Evolutionary conservation across 2,329 filamentous ascomycete species (phyloP), one percentile per base, ranked within the genome.

Genomic region (Penicillium palitans): DNA sequence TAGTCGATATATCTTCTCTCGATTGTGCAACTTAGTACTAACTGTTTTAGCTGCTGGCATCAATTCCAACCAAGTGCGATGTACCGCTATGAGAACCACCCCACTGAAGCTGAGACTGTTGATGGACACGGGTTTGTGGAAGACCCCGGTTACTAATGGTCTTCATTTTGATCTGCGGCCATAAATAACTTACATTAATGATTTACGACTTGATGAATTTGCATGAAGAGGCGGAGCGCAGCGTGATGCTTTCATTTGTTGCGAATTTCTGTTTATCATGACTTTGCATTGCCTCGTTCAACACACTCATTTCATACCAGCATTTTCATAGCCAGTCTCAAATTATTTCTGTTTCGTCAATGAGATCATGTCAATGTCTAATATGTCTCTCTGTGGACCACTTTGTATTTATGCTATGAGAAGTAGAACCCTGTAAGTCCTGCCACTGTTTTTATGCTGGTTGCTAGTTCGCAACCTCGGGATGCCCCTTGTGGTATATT

Each of bases 41-140:
- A 61, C 29, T n/a, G 21, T 13, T 40, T 19, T 54, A 78, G 76
- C 58, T 80, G 77, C 65, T 80, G 78, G 78, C 75, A 79, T 67
- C 77, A 79, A 66, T 78, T 80, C 62, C 74, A 76, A 60, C 57
- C 69, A 17, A 66, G 68, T 37, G 64, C 68, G 40, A 61, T 68
- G 39, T 68, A 72, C 47, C 70, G 70, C 44, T 68, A 72, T 42
- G 73, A 73, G 40, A 63, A 66, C 31, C 66, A 69, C n/a, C 52
- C 56, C 15, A 55, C 57, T 10, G 71, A 71, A 44, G 53, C 64
- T 29, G 66, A 72, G 49, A 60, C 52, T 27, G 47, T 61, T 29
- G 68, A 69, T 52, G 62, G 63, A 48, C 50, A 53, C 41, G 48
- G 49, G 19, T 24, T 46, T 44, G 17, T 57, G 15, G 62, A 66